phyloP scores from a whole-genome alignment of 176 grass and related monocot genomes.

The Aegilops tauschii region DNA sequence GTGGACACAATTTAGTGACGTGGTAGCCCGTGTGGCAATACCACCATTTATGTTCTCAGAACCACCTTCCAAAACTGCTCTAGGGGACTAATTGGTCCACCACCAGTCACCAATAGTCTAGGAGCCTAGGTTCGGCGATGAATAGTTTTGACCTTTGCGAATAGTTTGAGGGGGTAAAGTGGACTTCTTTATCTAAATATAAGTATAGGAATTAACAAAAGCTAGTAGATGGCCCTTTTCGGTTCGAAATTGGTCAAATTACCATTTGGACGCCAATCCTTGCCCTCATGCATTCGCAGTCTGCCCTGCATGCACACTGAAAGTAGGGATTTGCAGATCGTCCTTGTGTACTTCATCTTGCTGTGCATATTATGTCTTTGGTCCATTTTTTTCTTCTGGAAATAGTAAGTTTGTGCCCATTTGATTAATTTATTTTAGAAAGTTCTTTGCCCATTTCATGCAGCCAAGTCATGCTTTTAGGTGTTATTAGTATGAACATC shows the following conservation, averaged over 20 bases:
- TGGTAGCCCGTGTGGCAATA: background rate
- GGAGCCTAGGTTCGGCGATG: background rate
- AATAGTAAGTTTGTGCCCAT: background rate
- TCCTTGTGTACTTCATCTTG: background rate
- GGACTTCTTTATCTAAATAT: background rate
- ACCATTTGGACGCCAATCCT: background rate
- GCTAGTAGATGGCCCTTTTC: background rate
- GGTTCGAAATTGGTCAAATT: background rate
- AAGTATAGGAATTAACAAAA: background rate
- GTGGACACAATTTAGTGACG: background rate
- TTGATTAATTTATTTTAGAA: background rate
- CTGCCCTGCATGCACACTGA: background rate
- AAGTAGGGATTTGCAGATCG: background rate
- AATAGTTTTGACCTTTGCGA: background rate
- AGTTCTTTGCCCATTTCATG: background rate
- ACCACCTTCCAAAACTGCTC: background rate
- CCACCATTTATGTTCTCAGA: background rate
- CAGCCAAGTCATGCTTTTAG: background rate
- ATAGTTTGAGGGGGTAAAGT: background rate
- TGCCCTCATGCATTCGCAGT: background rate
- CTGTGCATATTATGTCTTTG: background rate
- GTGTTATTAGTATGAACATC: background rate
- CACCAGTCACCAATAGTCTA: background rate
- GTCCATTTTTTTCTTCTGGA: background rate
- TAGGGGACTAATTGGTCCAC: background rate